Base-by-base conservation (phyloP, 441 rosid genomes). In the Gossypium schwendimanii region DNA sequence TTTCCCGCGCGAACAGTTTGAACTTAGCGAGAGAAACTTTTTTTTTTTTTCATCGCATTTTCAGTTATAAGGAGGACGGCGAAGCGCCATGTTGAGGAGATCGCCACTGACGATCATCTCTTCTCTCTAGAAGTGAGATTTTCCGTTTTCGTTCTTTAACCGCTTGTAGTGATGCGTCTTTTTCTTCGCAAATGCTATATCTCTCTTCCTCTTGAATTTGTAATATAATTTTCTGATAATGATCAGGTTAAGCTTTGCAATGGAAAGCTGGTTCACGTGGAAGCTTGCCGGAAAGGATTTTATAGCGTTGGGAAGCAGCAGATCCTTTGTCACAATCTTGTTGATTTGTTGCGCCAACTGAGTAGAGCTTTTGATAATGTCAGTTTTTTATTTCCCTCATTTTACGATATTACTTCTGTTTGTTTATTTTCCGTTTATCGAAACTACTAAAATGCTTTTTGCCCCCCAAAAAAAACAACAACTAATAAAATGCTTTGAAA, bases 321-420 rank as follows among this genome's bases (percentile, higher is more conserved):
- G 81, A 84, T 91, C 50, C 81, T 89, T 28, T 87, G 90, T 74
- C 96, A 89, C 80, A 86, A 88, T 76, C 92, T 94, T 60, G 94
- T 94, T 78, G 97, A 94, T 86, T 84, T 94, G 85, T 84, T 92
- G 63, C 85, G 97, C 69, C 98, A 94, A 79, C 88, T 89, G 36
- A 89, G 96, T 76, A 84, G 97, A 81, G 93, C 97, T 75, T 92
- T 94, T 63, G 91, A 90, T 66, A 87, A 88, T 79, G 99, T 92
- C 66, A 70, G 85, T 77, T 80, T 68, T 64, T 24, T 2, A 14
- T 45, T 58, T 12, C 31, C 33, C 53, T 53, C 21, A 17, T 50
- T 20, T 20, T 20, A 6, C 20, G 31, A 54, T 33, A 17, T 36
- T 55, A 55, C n/a, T 15, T 1, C 36, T 68, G 39, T 50, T 20